Percentiles rank a stretch among this genome's conserved stretches.
phyloP scores from a whole-genome alignment of 768 basidiomycete species.

The Sarcomyxa edulis region DNA sequence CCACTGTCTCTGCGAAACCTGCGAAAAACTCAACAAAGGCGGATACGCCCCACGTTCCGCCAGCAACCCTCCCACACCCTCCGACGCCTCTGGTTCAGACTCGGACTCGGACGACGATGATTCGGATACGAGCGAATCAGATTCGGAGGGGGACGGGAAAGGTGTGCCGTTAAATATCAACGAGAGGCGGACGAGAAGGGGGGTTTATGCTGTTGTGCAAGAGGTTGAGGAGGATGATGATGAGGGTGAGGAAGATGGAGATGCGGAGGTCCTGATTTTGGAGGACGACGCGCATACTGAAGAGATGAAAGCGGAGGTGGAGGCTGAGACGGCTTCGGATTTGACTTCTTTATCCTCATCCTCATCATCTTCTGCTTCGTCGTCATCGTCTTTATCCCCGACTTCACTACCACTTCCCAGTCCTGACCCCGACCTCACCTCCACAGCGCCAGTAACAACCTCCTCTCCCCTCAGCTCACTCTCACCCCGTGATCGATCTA shows the following conservation, averaged over 20 bases:
- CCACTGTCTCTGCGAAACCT: constrained; percentile 83
- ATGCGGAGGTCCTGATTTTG: constrained; percentile 41
- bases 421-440: constrained; percentile 24
- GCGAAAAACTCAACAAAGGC: constrained; percentile 70
- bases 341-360: constrained; percentile 38
- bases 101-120: constrained; percentile 42
- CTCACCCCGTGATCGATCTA: constrained; percentile 23
- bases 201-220: constrained; percentile 70
- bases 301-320: constrained; percentile 52
- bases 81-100: constrained; percentile 42
- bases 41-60: constrained; percentile 67
- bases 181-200: constrained; percentile 75
- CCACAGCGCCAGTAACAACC: constrained; percentile 20
- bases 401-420: constrained; percentile 25
- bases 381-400: constrained; percentile 21
- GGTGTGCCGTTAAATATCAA: constrained; percentile 54
- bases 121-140: constrained; percentile 23
- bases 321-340: constrained; percentile 42
- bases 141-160: constrained; percentile 31
- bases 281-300: constrained; percentile 39
- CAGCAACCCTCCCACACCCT: too few species aligned
- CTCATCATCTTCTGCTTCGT: constrained; percentile 26
- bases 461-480: constrained; percentile 40
- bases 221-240: constrained; percentile 58
- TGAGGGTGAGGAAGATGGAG: constrained; percentile 55